Evolutionary conservation across 1,139 yeast species (phyloP).

Genomic region (Sporopachydermia cereana): DNA sequence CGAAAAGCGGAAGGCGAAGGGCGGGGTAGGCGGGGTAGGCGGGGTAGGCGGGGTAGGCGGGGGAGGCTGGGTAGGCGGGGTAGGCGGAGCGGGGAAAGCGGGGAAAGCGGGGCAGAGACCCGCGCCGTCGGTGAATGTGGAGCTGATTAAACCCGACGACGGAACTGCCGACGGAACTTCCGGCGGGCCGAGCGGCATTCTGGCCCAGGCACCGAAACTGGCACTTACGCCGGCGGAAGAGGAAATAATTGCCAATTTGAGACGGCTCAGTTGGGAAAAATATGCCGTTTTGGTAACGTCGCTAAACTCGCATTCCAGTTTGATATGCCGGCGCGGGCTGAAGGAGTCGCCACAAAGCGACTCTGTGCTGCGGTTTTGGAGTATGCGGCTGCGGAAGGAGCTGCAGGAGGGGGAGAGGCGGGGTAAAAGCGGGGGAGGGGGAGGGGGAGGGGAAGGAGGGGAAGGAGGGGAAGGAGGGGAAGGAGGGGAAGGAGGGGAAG

Average conservation of each 20-base stretch:
- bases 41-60: too few relatives aligned
- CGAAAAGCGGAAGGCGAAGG: background rate
- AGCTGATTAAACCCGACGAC: too few relatives aligned
- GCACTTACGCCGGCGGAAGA: constrained; percentile 8
- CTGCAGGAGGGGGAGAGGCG: too few relatives aligned
- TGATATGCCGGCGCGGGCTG: constrained; percentile 7
- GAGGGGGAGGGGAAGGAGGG: too few relatives aligned
- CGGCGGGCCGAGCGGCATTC: background rate
- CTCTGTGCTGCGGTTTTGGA: constrained; percentile 10
- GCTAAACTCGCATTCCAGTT: constrained; percentile 16
- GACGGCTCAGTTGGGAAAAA: constrained; percentile 21
- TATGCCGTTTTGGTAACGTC: constrained; percentile 16
- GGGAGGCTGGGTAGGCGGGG: too few relatives aligned
- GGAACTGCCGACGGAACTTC: background rate
- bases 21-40: too few relatives aligned
- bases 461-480: too few relatives aligned
- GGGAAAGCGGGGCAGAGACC: too few relatives aligned
- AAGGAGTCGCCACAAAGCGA: constrained; percentile 10
- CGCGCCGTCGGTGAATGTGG: too few relatives aligned
- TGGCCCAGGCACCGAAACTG: constrained; percentile 8
- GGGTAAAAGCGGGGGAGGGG: too few relatives aligned
- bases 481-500: too few relatives aligned
- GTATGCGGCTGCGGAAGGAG: constrained; percentile 6
- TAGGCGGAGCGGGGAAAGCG: too few relatives aligned
- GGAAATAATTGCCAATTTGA: constrained; percentile 14